Conservation (phyloP, 768 basidiomycete genomes). For the Mrakia blollopis region DNA sequence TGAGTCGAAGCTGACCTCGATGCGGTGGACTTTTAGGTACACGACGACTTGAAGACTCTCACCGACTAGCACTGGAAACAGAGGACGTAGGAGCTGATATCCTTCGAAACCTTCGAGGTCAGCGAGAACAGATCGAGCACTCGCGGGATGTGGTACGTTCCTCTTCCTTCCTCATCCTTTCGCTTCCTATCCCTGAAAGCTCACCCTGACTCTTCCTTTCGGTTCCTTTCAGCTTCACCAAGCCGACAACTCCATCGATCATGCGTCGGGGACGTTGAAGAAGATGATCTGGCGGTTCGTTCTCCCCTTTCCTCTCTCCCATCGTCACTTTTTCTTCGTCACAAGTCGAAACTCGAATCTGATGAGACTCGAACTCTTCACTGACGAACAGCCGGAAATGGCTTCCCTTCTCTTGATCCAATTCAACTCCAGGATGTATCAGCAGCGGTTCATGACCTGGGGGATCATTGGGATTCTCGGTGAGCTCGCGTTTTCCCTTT, state of each 20-base stretch:
- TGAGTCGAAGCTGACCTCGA: background rate
- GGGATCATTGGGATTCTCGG: constrained; percentile 75
- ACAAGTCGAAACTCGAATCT: background rate
- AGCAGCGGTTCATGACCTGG: constrained; percentile 81
- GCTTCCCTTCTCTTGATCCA: constrained; percentile 21
- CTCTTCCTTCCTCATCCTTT: background rate
- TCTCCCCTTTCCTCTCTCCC: constrained; percentile 24
- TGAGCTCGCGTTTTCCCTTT: constrained; percentile 61
- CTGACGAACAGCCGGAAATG: constrained; percentile 15
- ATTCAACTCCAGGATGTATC: constrained; percentile 75
- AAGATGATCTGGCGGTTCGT: constrained; percentile 91
- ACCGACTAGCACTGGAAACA: constrained; percentile 89
- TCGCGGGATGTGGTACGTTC: constrained; percentile 73
- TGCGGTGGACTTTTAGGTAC: constrained; percentile 40
- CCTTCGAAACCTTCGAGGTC: constrained; percentile 70
- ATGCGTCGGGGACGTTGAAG: constrained; percentile 84
- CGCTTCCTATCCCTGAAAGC: constrained; percentile 7
- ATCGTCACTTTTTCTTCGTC: constrained; percentile 38
- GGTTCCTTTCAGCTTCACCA: constrained; percentile 61
- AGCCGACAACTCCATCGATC: constrained; percentile 83
- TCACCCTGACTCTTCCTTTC: background rate
- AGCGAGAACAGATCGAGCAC: constrained; percentile 92
- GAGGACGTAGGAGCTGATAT: constrained; percentile 95
- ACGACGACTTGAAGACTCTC: constrained; percentile 78
- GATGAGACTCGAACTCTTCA: constrained; percentile 12